Percentiles rank a stretch among this genome's conserved stretches.
Evolutionary conservation across 257 asterid species (phyloP).

Genomic region (Nyctanthes arbortristis): DNA sequence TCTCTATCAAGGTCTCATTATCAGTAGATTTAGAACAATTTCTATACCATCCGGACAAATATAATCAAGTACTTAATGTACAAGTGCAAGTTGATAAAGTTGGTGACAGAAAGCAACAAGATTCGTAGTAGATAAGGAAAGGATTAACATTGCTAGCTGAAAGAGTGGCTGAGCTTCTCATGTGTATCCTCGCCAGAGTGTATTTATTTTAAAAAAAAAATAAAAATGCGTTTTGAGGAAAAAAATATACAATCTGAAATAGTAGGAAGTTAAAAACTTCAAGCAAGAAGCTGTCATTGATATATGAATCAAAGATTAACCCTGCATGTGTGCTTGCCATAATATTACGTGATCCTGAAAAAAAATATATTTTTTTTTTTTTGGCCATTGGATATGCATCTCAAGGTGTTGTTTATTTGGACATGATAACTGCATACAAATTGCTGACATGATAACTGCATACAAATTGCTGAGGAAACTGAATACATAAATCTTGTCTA

Average conservation of each 20-base stretch:
- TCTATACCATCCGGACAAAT: not conserved
- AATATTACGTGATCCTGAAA: not conserved
- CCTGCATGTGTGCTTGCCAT: not conserved
- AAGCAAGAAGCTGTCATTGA: not conserved
- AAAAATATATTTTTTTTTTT: no score
- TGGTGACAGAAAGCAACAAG: not conserved
- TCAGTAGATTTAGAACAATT: not conserved
- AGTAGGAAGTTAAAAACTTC: not conserved
- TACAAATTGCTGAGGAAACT: not conserved
- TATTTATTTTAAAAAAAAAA: no score
- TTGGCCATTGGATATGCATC: not conserved
- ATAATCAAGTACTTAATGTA: not conserved
- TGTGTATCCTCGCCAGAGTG: not conserved
- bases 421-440: no score
- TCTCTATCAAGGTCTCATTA: not conserved
- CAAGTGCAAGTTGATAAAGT: not conserved
- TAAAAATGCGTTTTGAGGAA: not conserved
- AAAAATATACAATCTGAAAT: not conserved
- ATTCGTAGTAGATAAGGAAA: not conserved
- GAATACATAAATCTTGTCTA: not conserved
- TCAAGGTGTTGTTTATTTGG: not conserved
- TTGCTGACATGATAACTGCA: not conserved
- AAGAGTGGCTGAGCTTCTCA: not conserved
- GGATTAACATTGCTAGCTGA: not conserved
- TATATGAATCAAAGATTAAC: conserved; percentile 2